phyloP scores from a whole-genome alignment of 2,329 filamentous ascomycete genomes.

The Rutstroemia sydowiana region DNA sequence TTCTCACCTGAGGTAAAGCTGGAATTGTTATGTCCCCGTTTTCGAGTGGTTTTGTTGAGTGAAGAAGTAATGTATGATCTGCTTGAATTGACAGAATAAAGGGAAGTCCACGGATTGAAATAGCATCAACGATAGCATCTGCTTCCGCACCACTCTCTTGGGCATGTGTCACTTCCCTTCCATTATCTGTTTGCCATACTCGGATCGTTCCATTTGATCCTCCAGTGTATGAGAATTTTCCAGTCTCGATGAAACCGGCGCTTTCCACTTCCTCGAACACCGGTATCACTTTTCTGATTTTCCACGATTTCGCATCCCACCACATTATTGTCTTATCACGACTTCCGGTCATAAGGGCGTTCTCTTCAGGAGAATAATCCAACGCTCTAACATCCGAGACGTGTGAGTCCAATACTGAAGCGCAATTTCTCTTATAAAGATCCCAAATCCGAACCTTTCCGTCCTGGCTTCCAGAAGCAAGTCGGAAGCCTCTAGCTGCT shows the following conservation, averaged over 20 bases:
- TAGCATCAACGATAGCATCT: constrained; percentile 63
- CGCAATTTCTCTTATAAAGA: constrained; percentile 70
- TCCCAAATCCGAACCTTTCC: constrained; percentile 91
- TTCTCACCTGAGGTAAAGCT: constrained; percentile 45
- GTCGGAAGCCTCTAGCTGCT: constrained; percentile 56
- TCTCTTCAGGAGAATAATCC: constrained; percentile 69
- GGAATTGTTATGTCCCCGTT: constrained; percentile 27
- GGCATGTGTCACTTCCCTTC: constrained; percentile 70
- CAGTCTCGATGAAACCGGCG: constrained; percentile 68
- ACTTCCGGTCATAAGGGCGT: constrained; percentile 73
- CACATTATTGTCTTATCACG: constrained; percentile 91
- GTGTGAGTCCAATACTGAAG: constrained; percentile 81
- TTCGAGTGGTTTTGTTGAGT: constrained; percentile 45
- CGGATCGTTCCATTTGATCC: constrained; percentile 77
- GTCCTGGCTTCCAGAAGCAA: constrained; percentile 90
- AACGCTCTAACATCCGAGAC: constrained; percentile 88
- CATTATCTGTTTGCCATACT: constrained; percentile 73
- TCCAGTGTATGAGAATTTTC: constrained; percentile 70
- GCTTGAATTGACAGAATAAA: constrained; percentile 78
- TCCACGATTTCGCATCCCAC: constrained; percentile 86
- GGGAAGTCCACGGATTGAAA: constrained; percentile 57
- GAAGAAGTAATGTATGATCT: constrained; percentile 80
- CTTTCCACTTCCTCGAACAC: constrained; percentile 80
- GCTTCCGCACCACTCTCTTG: constrained; percentile 55
- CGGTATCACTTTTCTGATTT: constrained; percentile 69